These are phyloP conservation scores for Ceratocystis diversiconidia DNA, from an alignment of 2,329 filamentous ascomycete species.

Conservation along the genomic window DNA sequence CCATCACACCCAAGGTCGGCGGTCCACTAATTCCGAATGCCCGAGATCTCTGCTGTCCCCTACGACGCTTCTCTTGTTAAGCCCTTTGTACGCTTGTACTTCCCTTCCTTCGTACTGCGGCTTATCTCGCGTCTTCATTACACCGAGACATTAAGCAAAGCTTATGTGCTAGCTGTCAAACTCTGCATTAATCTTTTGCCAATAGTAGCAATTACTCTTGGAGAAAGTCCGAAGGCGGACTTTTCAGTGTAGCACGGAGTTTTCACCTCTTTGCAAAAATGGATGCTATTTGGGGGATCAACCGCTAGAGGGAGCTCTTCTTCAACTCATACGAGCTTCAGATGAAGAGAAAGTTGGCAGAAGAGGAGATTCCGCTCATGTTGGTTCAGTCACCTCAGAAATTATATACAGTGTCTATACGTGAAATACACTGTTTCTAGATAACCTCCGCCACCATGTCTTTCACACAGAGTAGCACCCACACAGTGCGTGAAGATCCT, in stretches of 20 bases:
- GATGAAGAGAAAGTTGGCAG: too few relatives aligned
- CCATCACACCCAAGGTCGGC: background rate
- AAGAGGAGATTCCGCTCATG: too few relatives aligned
- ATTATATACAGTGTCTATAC: background rate
- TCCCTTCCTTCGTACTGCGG: background rate
- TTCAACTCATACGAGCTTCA: too few relatives aligned
- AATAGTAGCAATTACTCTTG: background rate
- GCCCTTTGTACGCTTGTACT: background rate
- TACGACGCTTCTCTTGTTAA: background rate
- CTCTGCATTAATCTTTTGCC: background rate
- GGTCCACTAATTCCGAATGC: background rate
- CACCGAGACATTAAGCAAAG: background rate
- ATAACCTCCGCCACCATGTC: background rate
- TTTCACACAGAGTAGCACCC: background rate
- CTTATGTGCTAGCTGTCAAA: background rate
- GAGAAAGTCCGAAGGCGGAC: background rate
- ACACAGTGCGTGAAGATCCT: constrained; percentile 12
- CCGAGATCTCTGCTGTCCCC: background rate
- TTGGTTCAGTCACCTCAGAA: background rate
- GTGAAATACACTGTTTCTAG: background rate
- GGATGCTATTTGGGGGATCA: background rate
- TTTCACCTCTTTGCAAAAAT: background rate
- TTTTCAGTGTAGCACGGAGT: background rate
- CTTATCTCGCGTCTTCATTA: background rate
- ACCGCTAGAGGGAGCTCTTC: too few relatives aligned